Percentiles rank a stretch among this genome's conserved stretches.
Evolutionary conservation across 2,329 filamentous ascomycete species (phyloP).

Genomic region (Ceratocystis lukuohia): DNA sequence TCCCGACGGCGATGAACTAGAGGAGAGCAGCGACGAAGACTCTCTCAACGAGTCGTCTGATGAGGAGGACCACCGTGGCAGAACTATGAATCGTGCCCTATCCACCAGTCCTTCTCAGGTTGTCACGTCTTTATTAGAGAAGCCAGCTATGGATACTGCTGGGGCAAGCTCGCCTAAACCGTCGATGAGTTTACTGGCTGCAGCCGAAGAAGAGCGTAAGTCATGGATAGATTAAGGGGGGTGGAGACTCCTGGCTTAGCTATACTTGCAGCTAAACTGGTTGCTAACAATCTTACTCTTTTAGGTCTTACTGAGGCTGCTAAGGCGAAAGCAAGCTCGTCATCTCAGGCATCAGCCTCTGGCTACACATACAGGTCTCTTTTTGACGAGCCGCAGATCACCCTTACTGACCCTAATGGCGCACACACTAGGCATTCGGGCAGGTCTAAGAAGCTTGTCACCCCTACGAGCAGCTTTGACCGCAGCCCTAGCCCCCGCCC

Average conservation of each 20-base stretch:
- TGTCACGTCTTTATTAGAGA: slow-evolving; percentile 7
- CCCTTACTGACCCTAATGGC: slow-evolving; percentile 48
- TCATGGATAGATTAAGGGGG: slow-evolving; percentile 21
- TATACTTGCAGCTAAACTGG: background rate
- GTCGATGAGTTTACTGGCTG: slow-evolving; percentile 52
- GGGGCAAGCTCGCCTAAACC: slow-evolving; percentile 27
- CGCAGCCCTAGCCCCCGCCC: slow-evolving; percentile 37
- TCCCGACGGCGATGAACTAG: slow-evolving; percentile 48
- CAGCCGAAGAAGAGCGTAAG: slow-evolving; percentile 68
- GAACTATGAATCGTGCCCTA: slow-evolving; percentile 38
- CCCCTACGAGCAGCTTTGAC: slow-evolving; percentile 78
- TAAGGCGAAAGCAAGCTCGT: slow-evolving; percentile 4
- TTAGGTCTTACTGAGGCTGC: slow-evolving; percentile 14
- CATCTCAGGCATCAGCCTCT: slow-evolving; percentile 29
- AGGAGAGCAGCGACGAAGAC: slow-evolving; percentile 59
- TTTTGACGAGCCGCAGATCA: slow-evolving; percentile 52
- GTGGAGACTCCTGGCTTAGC: background rate
- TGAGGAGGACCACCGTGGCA: slow-evolving; percentile 51
- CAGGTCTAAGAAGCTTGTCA: slow-evolving; percentile 45
- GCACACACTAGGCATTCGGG: slow-evolving; percentile 27
- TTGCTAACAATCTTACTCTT: background rate
- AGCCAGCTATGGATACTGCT: slow-evolving; percentile 11
- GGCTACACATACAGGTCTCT: slow-evolving; percentile 48
- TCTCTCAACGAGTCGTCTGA: slow-evolving; percentile 40
- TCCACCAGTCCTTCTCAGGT: slow-evolving; percentile 6